A percentile compares a stretch with the other conserved stretches of the same genome.
These are phyloP conservation scores for Aspergillaceae sp. DNA, from an alignment of 2,329 filamentous ascomycete genomes.

Conservation along the genomic window DNA sequence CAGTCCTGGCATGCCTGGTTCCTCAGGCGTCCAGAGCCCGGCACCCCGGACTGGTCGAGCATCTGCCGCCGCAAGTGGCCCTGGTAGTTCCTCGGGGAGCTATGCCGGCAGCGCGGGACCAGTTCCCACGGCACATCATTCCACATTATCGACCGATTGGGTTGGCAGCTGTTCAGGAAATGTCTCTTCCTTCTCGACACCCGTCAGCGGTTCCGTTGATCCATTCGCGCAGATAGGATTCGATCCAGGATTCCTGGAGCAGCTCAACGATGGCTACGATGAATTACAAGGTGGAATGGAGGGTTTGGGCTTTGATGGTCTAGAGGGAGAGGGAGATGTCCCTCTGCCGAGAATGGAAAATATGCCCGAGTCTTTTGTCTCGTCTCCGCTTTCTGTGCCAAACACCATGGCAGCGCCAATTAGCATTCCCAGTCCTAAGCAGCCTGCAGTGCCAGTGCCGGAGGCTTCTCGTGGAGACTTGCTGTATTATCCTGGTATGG, in stretches of 20 bases:
- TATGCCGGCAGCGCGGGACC: conserved; percentile 27
- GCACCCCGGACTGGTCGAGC: conserved; percentile 23
- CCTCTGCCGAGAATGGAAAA: neutral
- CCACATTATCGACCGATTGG: conserved; percentile 26
- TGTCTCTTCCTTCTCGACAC: conserved; percentile 25
- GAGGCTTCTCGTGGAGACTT: neutral
- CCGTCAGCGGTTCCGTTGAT: conserved; percentile 21
- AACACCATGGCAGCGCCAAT: neutral
- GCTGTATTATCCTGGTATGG: neutral
- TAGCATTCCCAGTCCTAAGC: neutral
- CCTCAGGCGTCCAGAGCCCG: conserved; percentile 25
- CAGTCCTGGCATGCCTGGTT: conserved; percentile 19
- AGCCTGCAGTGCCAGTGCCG: neutral
- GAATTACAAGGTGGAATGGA: conserved; percentile 25
- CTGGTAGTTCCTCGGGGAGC: conserved; percentile 28
- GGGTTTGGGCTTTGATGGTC: conserved; percentile 14
- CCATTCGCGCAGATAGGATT: conserved; percentile 32
- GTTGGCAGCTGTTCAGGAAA: conserved; percentile 23
- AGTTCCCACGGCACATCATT: conserved; percentile 15
- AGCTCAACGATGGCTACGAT: conserved; percentile 27
- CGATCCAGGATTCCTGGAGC: conserved; percentile 30
- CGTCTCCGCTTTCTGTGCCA: neutral
- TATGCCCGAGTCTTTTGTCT: neutral
- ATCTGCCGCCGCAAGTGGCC: conserved; percentile 27
- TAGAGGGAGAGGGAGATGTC: conserved; percentile 1